Conservation (phyloP, 2,329 filamentous ascomycete genomes). For the Colletotrichum neosansevieriae region DNA sequence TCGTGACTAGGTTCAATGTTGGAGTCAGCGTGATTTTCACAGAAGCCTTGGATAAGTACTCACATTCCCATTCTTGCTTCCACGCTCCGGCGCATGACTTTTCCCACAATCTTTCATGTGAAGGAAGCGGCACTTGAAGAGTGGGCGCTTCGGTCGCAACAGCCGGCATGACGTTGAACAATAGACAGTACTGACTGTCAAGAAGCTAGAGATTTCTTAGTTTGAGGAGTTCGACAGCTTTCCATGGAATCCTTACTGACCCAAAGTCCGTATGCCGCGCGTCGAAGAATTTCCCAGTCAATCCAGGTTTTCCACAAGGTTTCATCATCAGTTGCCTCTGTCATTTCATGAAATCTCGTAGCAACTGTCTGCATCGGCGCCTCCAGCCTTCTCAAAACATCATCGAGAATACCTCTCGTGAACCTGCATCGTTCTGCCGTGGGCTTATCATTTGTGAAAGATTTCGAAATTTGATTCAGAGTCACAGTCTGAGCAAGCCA, state of each 20-base stretch:
- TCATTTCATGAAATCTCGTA: accelerated
- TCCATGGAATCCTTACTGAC: background rate
- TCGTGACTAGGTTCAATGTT: background rate
- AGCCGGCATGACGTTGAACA: background rate
- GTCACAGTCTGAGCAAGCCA: background rate
- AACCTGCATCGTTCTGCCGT: background rate
- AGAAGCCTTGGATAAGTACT: background rate
- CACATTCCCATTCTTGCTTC: background rate
- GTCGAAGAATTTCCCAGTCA: background rate
- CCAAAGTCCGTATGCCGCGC: background rate
- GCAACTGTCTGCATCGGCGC: background rate
- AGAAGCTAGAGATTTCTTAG: background rate
- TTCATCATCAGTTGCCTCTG: background rate
- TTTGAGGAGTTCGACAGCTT: background rate
- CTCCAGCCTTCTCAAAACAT: background rate
- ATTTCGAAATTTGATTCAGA: background rate
- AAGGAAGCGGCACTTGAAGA: background rate
- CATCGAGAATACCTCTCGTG: background rate
- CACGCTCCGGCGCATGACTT: background rate
- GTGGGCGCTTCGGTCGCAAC: background rate
- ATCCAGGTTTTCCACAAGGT: background rate
- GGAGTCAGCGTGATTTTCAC: background rate
- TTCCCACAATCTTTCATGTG: background rate
- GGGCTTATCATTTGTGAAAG: background rate
- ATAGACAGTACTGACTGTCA: background rate